A percentile compares a stretch with the other conserved stretches of the same genome.
phyloP scores from a whole-genome alignment of 441 rosid genomes.

The Macaranga tanarius region DNA sequence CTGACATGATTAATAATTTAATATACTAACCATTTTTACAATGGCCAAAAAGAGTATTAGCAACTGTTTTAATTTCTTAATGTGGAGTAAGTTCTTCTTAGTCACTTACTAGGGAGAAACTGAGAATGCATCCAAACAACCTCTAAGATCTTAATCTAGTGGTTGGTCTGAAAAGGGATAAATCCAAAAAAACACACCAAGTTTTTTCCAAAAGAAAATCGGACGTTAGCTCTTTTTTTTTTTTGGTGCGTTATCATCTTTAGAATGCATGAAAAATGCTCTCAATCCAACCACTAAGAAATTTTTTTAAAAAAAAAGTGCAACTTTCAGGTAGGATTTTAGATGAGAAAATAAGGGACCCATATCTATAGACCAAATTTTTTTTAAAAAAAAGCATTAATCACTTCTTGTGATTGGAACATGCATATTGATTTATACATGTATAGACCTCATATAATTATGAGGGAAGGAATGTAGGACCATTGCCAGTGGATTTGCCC shows the following conservation, averaged over 20 bases:
- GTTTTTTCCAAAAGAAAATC: conserved; percentile 9
- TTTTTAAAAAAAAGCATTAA: not conserved
- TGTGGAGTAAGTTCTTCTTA: not conserved
- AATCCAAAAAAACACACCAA: not conserved
- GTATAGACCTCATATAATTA: not conserved
- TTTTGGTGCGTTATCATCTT: too few species aligned
- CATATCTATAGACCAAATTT: conserved; percentile 3
- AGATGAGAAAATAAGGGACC: conserved; percentile 15
- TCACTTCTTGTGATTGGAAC: conserved; percentile 18
- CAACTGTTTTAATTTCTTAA: not conserved
- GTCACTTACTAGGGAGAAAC: not conserved
- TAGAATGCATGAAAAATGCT: conserved; percentile 21
- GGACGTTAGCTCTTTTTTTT: not conserved
- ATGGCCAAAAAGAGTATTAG: too few species aligned
- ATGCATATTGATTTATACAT: not conserved
- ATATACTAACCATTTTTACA: too few species aligned
- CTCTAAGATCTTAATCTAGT: not conserved
- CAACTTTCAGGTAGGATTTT: not conserved
- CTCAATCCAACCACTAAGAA: conserved; percentile 20
- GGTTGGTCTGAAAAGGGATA: conserved; percentile 3
- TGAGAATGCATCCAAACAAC: not conserved
- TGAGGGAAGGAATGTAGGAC: conserved; percentile 14
- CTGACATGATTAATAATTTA: too few species aligned
- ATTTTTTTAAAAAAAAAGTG: conserved; percentile 23
- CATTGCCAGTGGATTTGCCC: conserved; percentile 17